A percentile compares a stretch with the other conserved stretches of the same genome.
These are phyloP conservation scores for Cryptococcus hybrid DNA, from an alignment of 1,284 basidiomycete species.

Conservation along the genomic window DNA sequence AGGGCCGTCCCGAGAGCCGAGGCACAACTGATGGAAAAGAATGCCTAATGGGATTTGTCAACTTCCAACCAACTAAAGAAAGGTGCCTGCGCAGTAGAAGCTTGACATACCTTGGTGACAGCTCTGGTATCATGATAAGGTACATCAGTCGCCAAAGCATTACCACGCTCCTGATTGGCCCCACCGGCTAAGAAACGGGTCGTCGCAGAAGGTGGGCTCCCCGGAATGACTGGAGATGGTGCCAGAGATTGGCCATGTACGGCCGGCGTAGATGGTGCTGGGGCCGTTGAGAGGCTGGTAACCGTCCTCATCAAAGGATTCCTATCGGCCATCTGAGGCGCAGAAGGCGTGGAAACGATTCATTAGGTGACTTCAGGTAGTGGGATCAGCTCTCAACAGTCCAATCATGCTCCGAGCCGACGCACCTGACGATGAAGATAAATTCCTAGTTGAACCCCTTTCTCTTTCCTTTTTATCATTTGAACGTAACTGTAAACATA, in stretches of 20 bases:
- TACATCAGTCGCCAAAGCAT: conserved; percentile 3
- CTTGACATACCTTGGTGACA: conserved; percentile 39
- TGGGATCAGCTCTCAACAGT: background rate
- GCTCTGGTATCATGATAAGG: conserved; percentile 50
- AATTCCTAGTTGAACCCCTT: conserved; percentile 74
- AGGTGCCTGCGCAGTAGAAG: background rate
- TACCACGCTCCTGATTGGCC: background rate
- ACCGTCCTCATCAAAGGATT: background rate
- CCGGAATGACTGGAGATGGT: conserved; percentile 9
- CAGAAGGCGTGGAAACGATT: conserved; percentile 18
- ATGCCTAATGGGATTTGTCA: conserved; percentile 45
- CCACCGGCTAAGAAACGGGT: background rate
- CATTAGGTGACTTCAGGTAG: conserved; percentile 10
- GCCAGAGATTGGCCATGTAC: conserved; percentile 5
- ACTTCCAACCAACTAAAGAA: too few relatives aligned
- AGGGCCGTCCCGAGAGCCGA: conserved; percentile 76
- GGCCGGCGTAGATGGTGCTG: background rate
- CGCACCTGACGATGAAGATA: conserved; percentile 71
- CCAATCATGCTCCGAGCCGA: background rate
- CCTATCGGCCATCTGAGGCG: conserved; percentile 1
- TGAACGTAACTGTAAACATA: conserved; percentile 68
- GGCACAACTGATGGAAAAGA: conserved; percentile 82
- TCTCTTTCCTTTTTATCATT: conserved; percentile 67
- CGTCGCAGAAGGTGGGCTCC: conserved; percentile 4
- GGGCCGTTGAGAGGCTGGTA: background rate